These are phyloP conservation scores for Nitzschia sp. DNA, from an alignment of 108 stramenopile genomes.

Conservation along the genomic window DNA sequence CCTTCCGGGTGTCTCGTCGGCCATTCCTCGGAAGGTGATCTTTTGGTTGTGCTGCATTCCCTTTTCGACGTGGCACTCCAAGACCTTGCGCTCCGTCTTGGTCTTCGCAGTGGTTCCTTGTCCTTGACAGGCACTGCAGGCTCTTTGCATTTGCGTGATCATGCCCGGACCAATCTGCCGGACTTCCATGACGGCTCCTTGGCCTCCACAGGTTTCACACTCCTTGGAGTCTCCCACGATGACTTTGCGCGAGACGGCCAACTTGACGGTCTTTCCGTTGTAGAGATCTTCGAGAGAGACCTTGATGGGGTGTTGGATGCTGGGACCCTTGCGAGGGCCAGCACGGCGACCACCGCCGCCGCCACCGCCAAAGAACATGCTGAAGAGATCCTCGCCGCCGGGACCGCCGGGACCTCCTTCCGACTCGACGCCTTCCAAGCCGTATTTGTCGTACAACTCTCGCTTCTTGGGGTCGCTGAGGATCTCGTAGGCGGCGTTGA, in stretches of 20 bases:
- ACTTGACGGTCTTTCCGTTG: slow-evolving; percentile 94
- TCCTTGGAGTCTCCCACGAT: slow-evolving; percentile 71
- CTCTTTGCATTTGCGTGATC: slow-evolving; percentile 86
- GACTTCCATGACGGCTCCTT: slow-evolving; percentile 83
- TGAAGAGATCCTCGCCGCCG: slow-evolving; percentile 91
- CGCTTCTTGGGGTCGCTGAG: slow-evolving; percentile 86
- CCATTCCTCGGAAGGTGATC: slow-evolving; percentile 90
- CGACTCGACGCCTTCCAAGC: slow-evolving; percentile 85
- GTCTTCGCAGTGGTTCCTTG: slow-evolving; percentile 63
- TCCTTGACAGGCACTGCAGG: slow-evolving; percentile 73
- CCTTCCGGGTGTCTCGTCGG: slow-evolving; percentile 90
- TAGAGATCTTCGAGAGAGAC: slow-evolving; percentile 93
- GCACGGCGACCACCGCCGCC: slow-evolving; percentile 49
- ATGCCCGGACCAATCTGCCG: slow-evolving; percentile 90
- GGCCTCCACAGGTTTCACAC: slow-evolving; percentile 81
- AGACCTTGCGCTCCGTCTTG: slow-evolving; percentile 79
- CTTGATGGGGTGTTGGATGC: slow-evolving; percentile 89
- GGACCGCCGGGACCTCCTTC: slow-evolving; percentile 59
- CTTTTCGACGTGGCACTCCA: slow-evolving; percentile 93
- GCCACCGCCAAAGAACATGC: slow-evolving; percentile 94
- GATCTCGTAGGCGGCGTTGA: slow-evolving; percentile 83
- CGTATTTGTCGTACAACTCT: slow-evolving; percentile 87
- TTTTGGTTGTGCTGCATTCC: slow-evolving; percentile 92
- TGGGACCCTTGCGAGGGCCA: slow-evolving; percentile 90
- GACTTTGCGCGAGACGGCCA: slow-evolving; percentile 87